phyloP scores from a whole-genome alignment of 176 grass and related monocot genomes.

The Avena atlantica region DNA sequence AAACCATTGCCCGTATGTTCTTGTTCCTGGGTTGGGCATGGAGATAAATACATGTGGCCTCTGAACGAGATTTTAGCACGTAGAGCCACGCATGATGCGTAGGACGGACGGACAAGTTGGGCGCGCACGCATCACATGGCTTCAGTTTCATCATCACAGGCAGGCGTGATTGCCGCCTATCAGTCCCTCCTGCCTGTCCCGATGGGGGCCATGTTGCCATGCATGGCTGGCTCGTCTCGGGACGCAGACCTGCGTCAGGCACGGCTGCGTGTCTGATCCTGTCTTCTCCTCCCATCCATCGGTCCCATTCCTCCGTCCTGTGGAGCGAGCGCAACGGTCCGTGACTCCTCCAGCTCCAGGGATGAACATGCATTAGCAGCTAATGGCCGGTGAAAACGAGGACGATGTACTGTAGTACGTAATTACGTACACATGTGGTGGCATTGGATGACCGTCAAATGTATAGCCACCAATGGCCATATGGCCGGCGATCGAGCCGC shows the following conservation, averaged over 20 bases:
- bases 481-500: not conserved
- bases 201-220: slow-evolving; percentile 1
- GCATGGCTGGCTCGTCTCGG: not conserved
- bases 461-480: slow-evolving; percentile 15
- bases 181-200: no score
- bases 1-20: slow-evolving; percentile 12
- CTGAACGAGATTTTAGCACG: not conserved
- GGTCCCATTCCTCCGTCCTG: not conserved
- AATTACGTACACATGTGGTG: not conserved
- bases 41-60: not conserved
- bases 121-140: slow-evolving; percentile 39
- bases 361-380: not conserved
- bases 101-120: slow-evolving; percentile 14
- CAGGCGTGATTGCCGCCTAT: not conserved
- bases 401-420: not conserved
- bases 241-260: not conserved
- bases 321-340: not conserved
- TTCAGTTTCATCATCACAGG: not conserved
- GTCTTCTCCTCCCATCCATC: not conserved
- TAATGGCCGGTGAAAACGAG: slow-evolving; percentile 24
- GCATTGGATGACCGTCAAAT: slow-evolving; percentile 35
- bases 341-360: not conserved
- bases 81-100: slow-evolving; percentile 13
- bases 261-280: slow-evolving; percentile 30
- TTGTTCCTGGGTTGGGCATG: slow-evolving; percentile 1